Base-by-base conservation (phyloP, 2,329 filamentous ascomycete species). In the Penicillium occitanis region DNA sequence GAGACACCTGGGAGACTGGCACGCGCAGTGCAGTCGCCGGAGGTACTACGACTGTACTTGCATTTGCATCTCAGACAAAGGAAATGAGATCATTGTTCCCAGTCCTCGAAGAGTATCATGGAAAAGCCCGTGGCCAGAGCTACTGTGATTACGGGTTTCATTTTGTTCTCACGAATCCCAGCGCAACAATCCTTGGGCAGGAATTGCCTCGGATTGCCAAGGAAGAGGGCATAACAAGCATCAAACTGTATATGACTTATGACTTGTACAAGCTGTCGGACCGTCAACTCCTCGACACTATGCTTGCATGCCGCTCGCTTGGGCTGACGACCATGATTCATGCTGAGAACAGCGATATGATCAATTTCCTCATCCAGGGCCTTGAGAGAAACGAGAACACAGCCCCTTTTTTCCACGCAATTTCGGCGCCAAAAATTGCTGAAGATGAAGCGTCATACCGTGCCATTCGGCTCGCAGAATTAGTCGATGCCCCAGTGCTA, bases 71-170 rank as follows among this genome's bases (percentile, higher is more conserved):
- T 2, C 44, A 46, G n/a, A 46, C n/a, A 5, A 46, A 22, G 44
- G 44, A 46, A 6, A 46, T 46, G 44, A n/a, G 2, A 3, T 46
- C 44, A 1, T 22, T 46, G n/a, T 22, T 46, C n/a, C 44, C 44
- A 11, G 44, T 22, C 8, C n/a, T 46, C n/a, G n/a, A 46, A 10
- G 19, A 19, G 19, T 46, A 46, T 46, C 44, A 86, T 64, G 71
- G 71, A 4, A 76, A 79, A 19, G 81, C 85, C 0, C 69, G 66
- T 1, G 78, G 75, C 14, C 80, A 83, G 50, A 80, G 78, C 65
- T 87, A 85, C 71, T 83, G 83, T 69, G 86, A 88, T 73, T 88
- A 88, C 71, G 81, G 83, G 2, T 82, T 82, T 69, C 81, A 83
- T 67, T 74, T 82, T 64, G 81, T 83, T 66, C 70, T 82, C 33